phyloP scores from a whole-genome alignment of 2,329 filamentous ascomycete genomes.

The Hypocrella siamensis region DNA sequence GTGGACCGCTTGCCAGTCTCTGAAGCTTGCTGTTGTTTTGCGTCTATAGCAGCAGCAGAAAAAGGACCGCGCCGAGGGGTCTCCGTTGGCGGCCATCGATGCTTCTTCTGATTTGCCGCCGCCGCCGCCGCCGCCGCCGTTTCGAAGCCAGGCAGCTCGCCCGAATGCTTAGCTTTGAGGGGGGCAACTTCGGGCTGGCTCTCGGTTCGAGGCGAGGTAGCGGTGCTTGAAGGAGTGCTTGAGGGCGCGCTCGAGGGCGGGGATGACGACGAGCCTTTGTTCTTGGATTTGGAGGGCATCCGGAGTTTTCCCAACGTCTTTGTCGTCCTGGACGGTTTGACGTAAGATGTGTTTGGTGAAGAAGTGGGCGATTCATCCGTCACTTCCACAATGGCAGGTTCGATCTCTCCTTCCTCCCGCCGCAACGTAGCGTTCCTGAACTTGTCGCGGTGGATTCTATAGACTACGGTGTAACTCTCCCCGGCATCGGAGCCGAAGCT shows the following conservation, averaged over 20 bases:
- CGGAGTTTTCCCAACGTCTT: not conserved
- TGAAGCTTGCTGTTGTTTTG: not conserved
- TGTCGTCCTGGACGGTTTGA: too few relatives aligned
- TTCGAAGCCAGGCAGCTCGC: not conserved
- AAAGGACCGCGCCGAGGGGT: slow-evolving; percentile 6
- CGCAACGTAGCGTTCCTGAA: slow-evolving; percentile 24
- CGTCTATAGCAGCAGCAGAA: slow-evolving; percentile 3
- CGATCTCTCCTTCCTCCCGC: slow-evolving; percentile 14
- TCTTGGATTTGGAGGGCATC: not conserved
- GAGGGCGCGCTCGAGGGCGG: too few relatives aligned
- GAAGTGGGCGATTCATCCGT: slow-evolving; percentile 9
- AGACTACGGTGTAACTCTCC: slow-evolving; percentile 39
- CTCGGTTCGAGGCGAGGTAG: slow-evolving; percentile 2
- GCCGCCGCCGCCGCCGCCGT: not conserved
- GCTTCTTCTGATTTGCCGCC: slow-evolving; percentile 30
- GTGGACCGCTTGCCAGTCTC: slow-evolving; percentile 5
- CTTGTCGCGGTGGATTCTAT: slow-evolving; percentile 39
- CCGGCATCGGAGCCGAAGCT: slow-evolving; percentile 9
- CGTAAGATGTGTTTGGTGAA: too few relatives aligned
- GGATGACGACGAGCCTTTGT: too few relatives aligned
- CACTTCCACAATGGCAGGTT: slow-evolving; percentile 12
- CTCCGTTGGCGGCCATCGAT: slow-evolving; percentile 18
- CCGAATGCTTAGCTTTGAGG: not conserved
- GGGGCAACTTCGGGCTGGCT: slow-evolving; percentile 4
- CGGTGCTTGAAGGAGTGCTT: slow-evolving; percentile 1